Base-by-base conservation (phyloP, 2,329 filamentous ascomycete genomes). In the Aspergillus pseudoviridinutans region DNA sequence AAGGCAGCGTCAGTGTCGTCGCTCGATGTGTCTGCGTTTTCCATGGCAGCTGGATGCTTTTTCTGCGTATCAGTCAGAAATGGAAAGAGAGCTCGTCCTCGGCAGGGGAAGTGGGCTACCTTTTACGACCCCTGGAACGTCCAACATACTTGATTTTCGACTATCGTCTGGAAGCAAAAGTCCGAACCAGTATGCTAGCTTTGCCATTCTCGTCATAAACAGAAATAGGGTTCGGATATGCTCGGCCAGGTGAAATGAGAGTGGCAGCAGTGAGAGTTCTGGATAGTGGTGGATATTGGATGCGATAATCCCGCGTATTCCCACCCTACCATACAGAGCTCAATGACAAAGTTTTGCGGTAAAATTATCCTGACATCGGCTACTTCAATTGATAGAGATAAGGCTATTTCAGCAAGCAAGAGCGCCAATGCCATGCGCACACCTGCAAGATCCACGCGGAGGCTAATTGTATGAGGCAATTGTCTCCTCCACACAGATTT, bases 381-480 rank as follows among this genome's bases (percentile, higher is more conserved):
- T 32, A 42, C 20, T 42, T 20, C 38, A 8, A 9, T 42, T 20
- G 6, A 42, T 6, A 20, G n/a, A 42, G 38, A 42, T 42, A 42
- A 42, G 38, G 20, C 38, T 42, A 42, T n/a, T n/a, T 8, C 38
- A 42, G 20, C 38, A 42, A n/a, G 38, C 17, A 32, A 32, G 29
- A 10, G 12, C 3, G 29, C 38, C 38, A 42, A 42, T 42, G 3
- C 20, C 38, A 20, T 42, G 38, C 17, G 6, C 17, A n/a, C 8
- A 42, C 17, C 29, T 46, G 22, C 20, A 12, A 22, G 9, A 20
- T 12, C 38, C 20, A n/a, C n/a, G 5, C 42, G 42, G 17, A 12
- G 42, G 0, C 4, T 20, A n/a, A 22, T 56, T 28, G 8, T 52
- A 58, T 20, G 56, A 58, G 57, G 57, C 53, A 58, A 50, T 58